Percentiles rank a stretch among this genome's conserved stretches.
Evolutionary conservation across 2,329 filamentous ascomycete species (phyloP).

Genomic region (Cladosporium sphaerospermum): DNA sequence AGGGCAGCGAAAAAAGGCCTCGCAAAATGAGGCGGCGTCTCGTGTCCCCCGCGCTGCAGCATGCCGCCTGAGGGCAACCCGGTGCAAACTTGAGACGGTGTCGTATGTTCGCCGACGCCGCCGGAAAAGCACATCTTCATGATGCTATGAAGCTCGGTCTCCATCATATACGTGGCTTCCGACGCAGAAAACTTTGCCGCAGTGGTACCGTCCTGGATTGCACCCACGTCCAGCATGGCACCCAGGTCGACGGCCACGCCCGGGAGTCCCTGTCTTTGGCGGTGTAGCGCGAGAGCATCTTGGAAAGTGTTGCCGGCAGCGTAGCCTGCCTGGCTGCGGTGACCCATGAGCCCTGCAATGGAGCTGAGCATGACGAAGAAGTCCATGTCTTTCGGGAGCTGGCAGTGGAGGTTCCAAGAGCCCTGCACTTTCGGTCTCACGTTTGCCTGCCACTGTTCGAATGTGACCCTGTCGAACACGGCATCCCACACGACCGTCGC

Average conservation of each 20-base stretch:
- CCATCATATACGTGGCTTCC: background rate
- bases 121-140: background rate
- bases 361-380: slow-evolving; percentile 29
- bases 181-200: background rate
- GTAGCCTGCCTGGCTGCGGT: slow-evolving; percentile 22
- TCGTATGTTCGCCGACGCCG: background rate
- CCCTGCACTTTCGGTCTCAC: slow-evolving; percentile 25
- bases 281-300: slow-evolving; percentile 22
- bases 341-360: slow-evolving; percentile 19
- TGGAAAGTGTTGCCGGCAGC: slow-evolving; percentile 21
- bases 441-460: slow-evolving; percentile 15
- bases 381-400: slow-evolving; percentile 21
- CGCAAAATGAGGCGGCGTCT: background rate
- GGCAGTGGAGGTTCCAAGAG: slow-evolving; percentile 22
- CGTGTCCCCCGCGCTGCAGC: background rate
- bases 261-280: slow-evolving; percentile 19
- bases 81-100: background rate
- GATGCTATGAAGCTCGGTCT: background rate
- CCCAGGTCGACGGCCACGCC: slow-evolving; percentile 27
- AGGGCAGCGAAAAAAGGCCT: background rate
- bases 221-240: slow-evolving; percentile 27
- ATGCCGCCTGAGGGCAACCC: background rate
- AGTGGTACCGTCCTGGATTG: background rate
- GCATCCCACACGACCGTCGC: slow-evolving; percentile 29
- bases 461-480: slow-evolving; percentile 21